Conservation (phyloP, 371 early-diverging fungal genomes). For the Mucor lusitanicus region DNA sequence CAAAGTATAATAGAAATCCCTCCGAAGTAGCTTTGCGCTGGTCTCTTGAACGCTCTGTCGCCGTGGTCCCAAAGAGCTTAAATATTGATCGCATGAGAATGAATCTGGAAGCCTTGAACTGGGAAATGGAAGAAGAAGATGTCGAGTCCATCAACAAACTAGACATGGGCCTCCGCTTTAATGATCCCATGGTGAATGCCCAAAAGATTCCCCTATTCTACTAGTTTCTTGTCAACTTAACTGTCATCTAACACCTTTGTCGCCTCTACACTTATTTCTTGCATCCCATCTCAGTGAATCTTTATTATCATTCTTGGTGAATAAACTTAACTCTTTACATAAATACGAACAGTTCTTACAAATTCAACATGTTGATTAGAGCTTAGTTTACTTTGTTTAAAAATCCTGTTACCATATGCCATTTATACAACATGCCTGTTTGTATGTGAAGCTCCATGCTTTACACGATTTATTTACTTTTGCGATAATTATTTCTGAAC, state of each 20-base stretch:
- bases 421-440: too few species aligned
- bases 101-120: not conserved
- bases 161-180: not conserved
- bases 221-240: not conserved
- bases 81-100: not conserved
- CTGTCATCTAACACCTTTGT: too few species aligned
- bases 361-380: too few species aligned
- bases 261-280: too few species aligned
- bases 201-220: not conserved
- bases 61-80: not conserved
- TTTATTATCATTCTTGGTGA: too few species aligned
- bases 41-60: not conserved
- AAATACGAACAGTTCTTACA: too few species aligned
- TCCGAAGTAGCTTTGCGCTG: not conserved
- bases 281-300: not conserved
- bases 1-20: not conserved
- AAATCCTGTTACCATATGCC: too few species aligned
- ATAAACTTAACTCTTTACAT: too few species aligned
- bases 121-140: not conserved
- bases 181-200: not conserved
- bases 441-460: too few species aligned
- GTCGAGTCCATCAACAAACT: not conserved
- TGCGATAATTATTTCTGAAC: too few species aligned
- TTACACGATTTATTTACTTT: too few species aligned
- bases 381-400: too few species aligned